Evolutionary conservation across 805 yeast genomes (phyloP).

Genomic region (Nakazawaea wyomingensis): DNA sequence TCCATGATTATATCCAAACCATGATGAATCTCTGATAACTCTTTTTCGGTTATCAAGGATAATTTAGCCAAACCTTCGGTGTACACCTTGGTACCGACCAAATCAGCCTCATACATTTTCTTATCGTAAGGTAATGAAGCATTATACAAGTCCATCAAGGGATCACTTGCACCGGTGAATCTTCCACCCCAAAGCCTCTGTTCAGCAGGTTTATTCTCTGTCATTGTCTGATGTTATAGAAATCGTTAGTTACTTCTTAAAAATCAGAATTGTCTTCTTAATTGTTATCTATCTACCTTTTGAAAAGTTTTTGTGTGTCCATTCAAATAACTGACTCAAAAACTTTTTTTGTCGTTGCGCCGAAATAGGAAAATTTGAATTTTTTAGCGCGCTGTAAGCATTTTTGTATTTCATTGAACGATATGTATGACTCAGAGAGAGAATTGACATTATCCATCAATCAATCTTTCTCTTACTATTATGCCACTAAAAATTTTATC

Average conservation of each 20-base stretch:
- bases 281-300: too few relatives aligned
- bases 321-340: too few relatives aligned
- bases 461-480: too few relatives aligned
- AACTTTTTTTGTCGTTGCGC: neutral
- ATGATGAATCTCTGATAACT: slow-evolving; percentile 72
- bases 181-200: slow-evolving; percentile 96
- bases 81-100: slow-evolving; percentile 91
- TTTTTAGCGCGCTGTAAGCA: too few relatives aligned
- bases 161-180: slow-evolving; percentile 95
- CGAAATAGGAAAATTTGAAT: slow-evolving; percentile 1
- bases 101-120: slow-evolving; percentile 90
- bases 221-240: too few relatives aligned
- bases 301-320: neutral
- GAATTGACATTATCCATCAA: too few relatives aligned
- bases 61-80: slow-evolving; percentile 80
- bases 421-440: too few relatives aligned
- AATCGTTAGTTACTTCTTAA: too few relatives aligned
- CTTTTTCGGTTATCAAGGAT: slow-evolving; percentile 68
- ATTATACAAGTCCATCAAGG: slow-evolving; percentile 94
- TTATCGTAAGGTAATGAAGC: slow-evolving; percentile 96
- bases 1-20: slow-evolving; percentile 67
- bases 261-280: too few relatives aligned
- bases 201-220: slow-evolving; percentile 63
- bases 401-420: too few relatives aligned
- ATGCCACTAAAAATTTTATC: too few relatives aligned